phyloP scores from a whole-genome alignment of 345 rosid genomes.

The Odontarrhena argentea region DNA sequence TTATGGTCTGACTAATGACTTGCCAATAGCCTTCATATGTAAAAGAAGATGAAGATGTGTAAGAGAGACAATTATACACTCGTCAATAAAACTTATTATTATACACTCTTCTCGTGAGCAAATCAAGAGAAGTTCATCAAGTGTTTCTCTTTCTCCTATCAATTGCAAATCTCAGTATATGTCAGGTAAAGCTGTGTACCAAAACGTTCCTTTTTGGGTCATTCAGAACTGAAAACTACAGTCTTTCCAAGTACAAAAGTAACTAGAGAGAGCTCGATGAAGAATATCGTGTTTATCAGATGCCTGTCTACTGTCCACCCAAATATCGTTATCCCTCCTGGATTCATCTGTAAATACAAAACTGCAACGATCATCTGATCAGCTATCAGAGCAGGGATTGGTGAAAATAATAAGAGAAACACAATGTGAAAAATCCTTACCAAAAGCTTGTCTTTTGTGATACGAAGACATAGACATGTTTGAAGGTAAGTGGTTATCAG shows the following conservation, averaged over 20 bases:
- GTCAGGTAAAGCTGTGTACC: constrained; percentile 12
- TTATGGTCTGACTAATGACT: neutral
- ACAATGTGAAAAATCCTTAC: constrained; percentile 39
- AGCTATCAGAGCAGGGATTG: neutral
- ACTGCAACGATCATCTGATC: constrained; percentile 52
- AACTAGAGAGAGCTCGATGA: constrained; percentile 70
- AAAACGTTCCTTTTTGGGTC: neutral
- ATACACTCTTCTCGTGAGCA: constrained; percentile 12
- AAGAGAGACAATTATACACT: neutral
- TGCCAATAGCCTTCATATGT: neutral
- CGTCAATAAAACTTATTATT: constrained; percentile 2
- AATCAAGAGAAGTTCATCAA: constrained; percentile 10
- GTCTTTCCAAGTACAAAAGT: constrained; percentile 88
- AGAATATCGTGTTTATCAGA: constrained; percentile 81
- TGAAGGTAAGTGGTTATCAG: constrained; percentile 60
- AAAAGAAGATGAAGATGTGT: neutral
- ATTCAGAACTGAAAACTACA: constrained; percentile 43
- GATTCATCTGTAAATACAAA: constrained; percentile 78
- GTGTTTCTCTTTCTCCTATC: constrained; percentile 16
- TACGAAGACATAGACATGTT: constrained; percentile 69
- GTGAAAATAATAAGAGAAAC: neutral
- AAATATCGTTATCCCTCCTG: constrained; percentile 87
- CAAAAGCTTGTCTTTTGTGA: constrained; percentile 83
- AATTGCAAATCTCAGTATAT: constrained; percentile 15
- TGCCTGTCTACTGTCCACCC: constrained; percentile 89